Percentiles rank a stretch among this genome's conserved stretches.
These are phyloP conservation scores for Diutina scorzettiae DNA, from an alignment of 1,139 yeast genomes.

Conservation along the genomic window DNA sequence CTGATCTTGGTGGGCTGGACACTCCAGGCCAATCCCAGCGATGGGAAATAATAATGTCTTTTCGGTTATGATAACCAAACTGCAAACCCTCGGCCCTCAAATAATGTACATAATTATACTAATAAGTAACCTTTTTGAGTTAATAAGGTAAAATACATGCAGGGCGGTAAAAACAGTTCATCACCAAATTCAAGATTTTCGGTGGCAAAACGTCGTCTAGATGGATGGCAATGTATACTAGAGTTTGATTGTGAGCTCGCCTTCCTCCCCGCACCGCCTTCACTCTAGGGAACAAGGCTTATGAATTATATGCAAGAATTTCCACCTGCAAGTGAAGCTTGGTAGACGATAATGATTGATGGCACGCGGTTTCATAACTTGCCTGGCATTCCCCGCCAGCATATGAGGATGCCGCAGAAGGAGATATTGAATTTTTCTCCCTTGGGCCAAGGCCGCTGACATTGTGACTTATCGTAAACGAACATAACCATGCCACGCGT, in stretches of 20 bases:
- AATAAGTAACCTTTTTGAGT: no score
- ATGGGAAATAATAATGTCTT: no score
- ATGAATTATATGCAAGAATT: background rate
- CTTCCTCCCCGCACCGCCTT: background rate
- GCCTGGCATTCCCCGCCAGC: no score
- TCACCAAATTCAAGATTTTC: background rate
- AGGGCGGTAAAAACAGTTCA: background rate
- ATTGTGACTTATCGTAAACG: background rate
- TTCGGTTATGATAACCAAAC: no score
- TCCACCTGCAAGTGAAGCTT: no score
- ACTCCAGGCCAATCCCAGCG: no score
- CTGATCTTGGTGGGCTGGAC: no score
- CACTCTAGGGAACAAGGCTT: background rate
- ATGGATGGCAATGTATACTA: background rate
- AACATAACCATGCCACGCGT: background rate
- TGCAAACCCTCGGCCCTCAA: no score
- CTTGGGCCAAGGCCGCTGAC: background rate
- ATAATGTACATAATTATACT: no score
- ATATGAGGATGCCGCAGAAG: no score
- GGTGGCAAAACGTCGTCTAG: background rate
- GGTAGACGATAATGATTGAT: no score
- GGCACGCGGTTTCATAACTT: no score
- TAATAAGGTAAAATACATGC: background rate
- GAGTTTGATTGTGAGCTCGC: background rate
- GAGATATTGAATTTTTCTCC: background rate